Evolutionary conservation across 2,329 filamentous ascomycete genomes (phyloP), one percentile per base, ranked within the genome.

Genomic region (Ascochyta fabae): DNA sequence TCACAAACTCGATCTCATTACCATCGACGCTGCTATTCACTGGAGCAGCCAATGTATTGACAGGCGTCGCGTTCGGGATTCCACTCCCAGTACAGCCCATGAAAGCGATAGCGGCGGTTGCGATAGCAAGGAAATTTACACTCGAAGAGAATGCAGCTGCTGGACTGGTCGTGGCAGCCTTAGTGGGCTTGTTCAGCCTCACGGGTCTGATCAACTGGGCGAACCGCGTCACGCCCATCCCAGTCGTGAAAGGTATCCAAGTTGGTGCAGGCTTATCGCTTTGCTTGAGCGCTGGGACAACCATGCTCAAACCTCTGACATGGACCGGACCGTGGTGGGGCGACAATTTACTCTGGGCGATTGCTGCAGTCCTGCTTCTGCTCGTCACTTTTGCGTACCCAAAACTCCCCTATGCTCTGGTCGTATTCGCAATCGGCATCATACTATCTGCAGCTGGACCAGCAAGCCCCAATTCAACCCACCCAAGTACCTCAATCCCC

Each of bases 171-270:
- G 92, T 96, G 31, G 87, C 88, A 2, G 79, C 79, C 6, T 84
- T 88, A 22, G 88, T 97, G 8, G 82, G 94, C 8, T 6, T 96
- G 1, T 86, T 97, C 72, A 93, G 89, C 68, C 71, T 87, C 4
- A 96, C 92, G 0, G 91, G 94, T 0, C 77, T 95, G n/a, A 80
- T 97, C 29, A 83, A 82, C 53, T 89, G 87, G 82, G 87, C 91
- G 47, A 88, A 90, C 8, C 78, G 81, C n/a, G 81, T 87, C 13
- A 89, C 96, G 8, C 94, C 94, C 0, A 85, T 93, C 13, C 91
- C 93, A 0, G 89, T 98, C 0, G 88, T 98, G 48, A 96, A 96
- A 72, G 94, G 94, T 27, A 97, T 98, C 62, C 95, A 98, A 76
- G 86, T 97, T 43, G 94, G 94, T 34, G 94, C 94, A 4, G 94